Evolutionary conservation across 2,329 filamentous ascomycete genomes (phyloP).

Genomic region (Blastomyces percursus): DNA sequence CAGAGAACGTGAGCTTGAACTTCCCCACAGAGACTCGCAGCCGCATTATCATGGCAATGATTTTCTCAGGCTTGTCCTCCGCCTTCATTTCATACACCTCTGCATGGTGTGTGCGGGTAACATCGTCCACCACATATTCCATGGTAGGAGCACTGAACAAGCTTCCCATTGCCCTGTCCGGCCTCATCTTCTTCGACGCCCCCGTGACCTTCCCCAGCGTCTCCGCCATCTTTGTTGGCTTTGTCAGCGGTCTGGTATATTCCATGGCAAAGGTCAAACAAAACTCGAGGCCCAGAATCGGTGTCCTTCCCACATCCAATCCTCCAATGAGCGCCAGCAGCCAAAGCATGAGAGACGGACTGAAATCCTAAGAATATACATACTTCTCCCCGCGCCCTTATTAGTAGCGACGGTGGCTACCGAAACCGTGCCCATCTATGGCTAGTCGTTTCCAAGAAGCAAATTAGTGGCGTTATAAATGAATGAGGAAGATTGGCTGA

Average conservation of each 20-base stretch:
- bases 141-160: slow-evolving; percentile 99
- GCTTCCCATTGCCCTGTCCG: slow-evolving; percentile 84
- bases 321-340: slow-evolving; percentile 79
- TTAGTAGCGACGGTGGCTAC: too few relatives aligned
- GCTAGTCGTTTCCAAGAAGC: background rate
- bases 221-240: slow-evolving; percentile 81
- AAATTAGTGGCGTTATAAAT: background rate
- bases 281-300: slow-evolving; percentile 53
- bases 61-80: slow-evolving; percentile 83
- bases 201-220: slow-evolving; percentile 87
- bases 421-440: background rate
- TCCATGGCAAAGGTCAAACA: slow-evolving; percentile 77
- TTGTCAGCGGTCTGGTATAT: slow-evolving; percentile 86
- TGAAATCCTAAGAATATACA: slow-evolving; percentile 48
- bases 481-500: background rate
- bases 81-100: slow-evolving; percentile 99
- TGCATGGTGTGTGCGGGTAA: slow-evolving; percentile 96
- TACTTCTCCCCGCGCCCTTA: background rate
- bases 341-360: slow-evolving; percentile 76
- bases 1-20: slow-evolving; percentile 69
- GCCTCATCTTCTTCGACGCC: slow-evolving; percentile 88
- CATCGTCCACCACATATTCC: slow-evolving; percentile 93
- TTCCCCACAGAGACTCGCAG: slow-evolving; percentile 77
- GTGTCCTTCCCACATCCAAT: slow-evolving; percentile 55
- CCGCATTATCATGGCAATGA: slow-evolving; percentile 72